Evolutionary conservation across 2,329 filamentous ascomycete genomes (phyloP).

Genomic region (Aspergillus ibericus): DNA sequence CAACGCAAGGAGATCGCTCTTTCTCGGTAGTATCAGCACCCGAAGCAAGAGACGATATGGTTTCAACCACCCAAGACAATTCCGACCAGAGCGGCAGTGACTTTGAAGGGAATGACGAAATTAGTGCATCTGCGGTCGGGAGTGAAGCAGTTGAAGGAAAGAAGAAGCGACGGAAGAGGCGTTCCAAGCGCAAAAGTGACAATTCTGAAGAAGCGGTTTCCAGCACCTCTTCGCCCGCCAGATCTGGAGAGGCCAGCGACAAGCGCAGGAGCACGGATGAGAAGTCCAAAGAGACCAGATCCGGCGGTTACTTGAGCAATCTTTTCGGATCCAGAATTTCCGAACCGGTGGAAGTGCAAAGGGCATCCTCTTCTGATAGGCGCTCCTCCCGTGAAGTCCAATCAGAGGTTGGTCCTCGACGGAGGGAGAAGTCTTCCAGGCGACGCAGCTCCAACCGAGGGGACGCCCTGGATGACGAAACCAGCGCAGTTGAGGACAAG

Average conservation of each 20-base stretch:
- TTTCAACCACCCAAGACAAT: slow-evolving; percentile 18
- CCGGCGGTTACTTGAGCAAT: slow-evolving; percentile 37
- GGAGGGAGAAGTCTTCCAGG: slow-evolving; percentile 47
- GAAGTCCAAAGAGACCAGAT: slow-evolving; percentile 33
- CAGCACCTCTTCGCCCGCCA: slow-evolving; percentile 34
- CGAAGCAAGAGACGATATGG: slow-evolving; percentile 8
- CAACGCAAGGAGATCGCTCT: slow-evolving; percentile 3
- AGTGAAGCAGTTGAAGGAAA: slow-evolving; percentile 24
- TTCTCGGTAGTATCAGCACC: slow-evolving; percentile 25
- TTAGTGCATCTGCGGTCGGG: slow-evolving; percentile 5
- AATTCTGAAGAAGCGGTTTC: slow-evolving; percentile 41
- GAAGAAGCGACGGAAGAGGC: slow-evolving; percentile 28
- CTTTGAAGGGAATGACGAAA: slow-evolving; percentile 22
- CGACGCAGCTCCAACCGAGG: slow-evolving; percentile 43
- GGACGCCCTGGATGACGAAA: slow-evolving; percentile 37
- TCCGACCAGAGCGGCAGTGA: slow-evolving; percentile 23
- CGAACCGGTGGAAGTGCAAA: slow-evolving; percentile 27
- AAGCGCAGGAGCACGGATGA: slow-evolving; percentile 34
- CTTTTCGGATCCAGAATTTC: slow-evolving; percentile 42
- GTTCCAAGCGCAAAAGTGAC: slow-evolving; percentile 28
- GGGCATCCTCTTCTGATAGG: slow-evolving; percentile 31
- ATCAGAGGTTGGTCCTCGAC: slow-evolving; percentile 40
- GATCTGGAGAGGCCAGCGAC: slow-evolving; percentile 32
- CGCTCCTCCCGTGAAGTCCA: slow-evolving; percentile 32
- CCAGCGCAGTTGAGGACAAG: slow-evolving; percentile 38